phyloP scores from a whole-genome alignment of 2,329 filamentous ascomycete genomes.

The Xylariaceae sp. region DNA sequence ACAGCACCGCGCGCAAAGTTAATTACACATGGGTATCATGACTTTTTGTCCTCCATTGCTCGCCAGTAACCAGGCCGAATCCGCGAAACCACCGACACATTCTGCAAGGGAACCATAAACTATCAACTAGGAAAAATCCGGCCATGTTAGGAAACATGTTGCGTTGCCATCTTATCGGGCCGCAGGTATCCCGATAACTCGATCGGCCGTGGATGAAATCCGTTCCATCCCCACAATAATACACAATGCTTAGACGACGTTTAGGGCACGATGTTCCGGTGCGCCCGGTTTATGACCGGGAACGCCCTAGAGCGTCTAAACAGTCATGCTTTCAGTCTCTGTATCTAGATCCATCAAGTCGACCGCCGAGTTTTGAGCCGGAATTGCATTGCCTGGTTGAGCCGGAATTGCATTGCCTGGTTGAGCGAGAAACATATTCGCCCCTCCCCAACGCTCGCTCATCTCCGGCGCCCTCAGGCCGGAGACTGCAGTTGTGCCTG shows the following conservation, averaged over 20 bases:
- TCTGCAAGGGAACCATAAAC: not conserved
- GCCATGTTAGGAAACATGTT: not conserved
- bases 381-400: conserved; percentile 18
- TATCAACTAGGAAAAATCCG: not conserved
- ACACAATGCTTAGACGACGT: not conserved
- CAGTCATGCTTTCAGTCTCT: conserved; percentile 2
- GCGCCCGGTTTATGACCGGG: not conserved
- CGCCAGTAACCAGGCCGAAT: not conserved
- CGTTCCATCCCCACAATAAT: not conserved
- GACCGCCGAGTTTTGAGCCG: conserved; percentile 22
- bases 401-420: conserved; percentile 19
- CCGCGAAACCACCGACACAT: not conserved
- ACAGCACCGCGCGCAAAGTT: too few species aligned
- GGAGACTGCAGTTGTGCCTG: not conserved
- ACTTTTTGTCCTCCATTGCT: not conserved
- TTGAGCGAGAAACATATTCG: conserved; percentile 26
- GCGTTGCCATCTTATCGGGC: not conserved
- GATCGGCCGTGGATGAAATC: too few species aligned
- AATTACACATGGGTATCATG: not conserved
- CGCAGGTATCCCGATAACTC: too few species aligned
- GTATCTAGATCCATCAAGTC: conserved; percentile 37
- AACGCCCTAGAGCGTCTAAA: conserved; percentile 5
- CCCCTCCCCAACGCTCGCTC: conserved; percentile 36
- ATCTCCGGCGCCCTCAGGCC: conserved; percentile 38
- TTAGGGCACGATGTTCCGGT: too few species aligned